Evolutionary conservation across 2,329 filamentous ascomycete species (phyloP), one percentile per base, ranked within the genome.

Genomic region (Monosporascus sp.): DNA sequence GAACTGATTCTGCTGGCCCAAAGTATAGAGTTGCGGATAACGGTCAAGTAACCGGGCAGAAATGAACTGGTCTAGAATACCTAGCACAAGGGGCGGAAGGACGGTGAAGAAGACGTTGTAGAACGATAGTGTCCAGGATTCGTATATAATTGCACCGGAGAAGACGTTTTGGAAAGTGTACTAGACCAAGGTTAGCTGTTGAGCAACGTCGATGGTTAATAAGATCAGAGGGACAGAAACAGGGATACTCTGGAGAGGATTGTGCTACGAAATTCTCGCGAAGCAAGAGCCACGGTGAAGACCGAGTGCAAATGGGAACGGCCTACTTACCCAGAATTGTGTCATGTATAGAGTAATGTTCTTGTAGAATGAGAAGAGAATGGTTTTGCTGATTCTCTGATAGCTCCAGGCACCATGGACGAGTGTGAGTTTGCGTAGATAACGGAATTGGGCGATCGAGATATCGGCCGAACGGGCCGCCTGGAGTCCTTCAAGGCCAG

Each of bases 101-200:
- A 96, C 88, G 0, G 94, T 99, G 75, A 96, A 99, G 70, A 99
- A 88, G 70, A 99, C 91, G 76, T 99, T 99, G 80, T 97, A 99
- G 75, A 97, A 96, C 7, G 93, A 96, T n/a, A 99, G 77, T 0
- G 92, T 97, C 95, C 95, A 99, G 9, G 94, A 97, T 73, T 99
- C 94, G 80, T 92, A 97, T 68, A 99, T 97, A 67, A 97, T 90
- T 69, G 97, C 88, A 49, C 94, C 94, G 1, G 93, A 97, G 72
- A 97, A 99, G 60, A 90, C 89, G 70, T 99, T 99, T 81, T 96
- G 91, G 77, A 99, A 99, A 0, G 91, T 90, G 73, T 94, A 97
- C 89, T 92, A 55, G 1, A 56, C 31, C 9, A 47, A 31, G 15
- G 43, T 68, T 55, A 63, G 70, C 67, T 52, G 46, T 50, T 20